phyloP scores from a whole-genome alignment of 352 stramenopile genomes.

The Bremia lactucae region DNA sequence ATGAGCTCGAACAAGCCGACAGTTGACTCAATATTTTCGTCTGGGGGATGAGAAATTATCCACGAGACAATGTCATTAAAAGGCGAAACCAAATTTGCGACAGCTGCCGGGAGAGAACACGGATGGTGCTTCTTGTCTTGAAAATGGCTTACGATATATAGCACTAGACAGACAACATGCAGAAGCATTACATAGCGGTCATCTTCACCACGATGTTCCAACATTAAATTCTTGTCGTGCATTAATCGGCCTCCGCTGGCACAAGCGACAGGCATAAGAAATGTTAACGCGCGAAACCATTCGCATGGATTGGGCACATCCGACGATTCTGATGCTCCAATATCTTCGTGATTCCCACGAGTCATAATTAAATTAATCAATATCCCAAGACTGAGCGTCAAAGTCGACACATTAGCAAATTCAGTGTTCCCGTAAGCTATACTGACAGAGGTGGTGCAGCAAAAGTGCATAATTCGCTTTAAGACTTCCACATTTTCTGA shows the following conservation, averaged over 20 bases:
- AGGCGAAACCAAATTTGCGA: constrained; percentile 36
- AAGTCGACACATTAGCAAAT: constrained; percentile 44
- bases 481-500: constrained; percentile 50
- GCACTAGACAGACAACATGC: constrained; percentile 54
- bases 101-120: constrained; percentile 24
- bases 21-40: constrained; percentile 36
- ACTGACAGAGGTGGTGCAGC: constrained; percentile 46
- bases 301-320: constrained; percentile 42
- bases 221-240: constrained; percentile 29
- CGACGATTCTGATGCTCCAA: constrained; percentile 7
- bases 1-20: constrained; percentile 64
- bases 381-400: constrained; percentile 69
- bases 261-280: constrained; percentile 66
- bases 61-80: constrained; percentile 49
- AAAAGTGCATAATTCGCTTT: constrained; percentile 64
- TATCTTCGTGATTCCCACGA: constrained; percentile 28
- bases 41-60: constrained; percentile 46
- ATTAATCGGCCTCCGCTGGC: constrained; percentile 43
- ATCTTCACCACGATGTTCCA: constrained; percentile 53
- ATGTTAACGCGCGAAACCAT: constrained; percentile 62
- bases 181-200: constrained; percentile 74
- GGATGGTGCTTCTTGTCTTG: constrained; percentile 33
- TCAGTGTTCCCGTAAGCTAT: constrained; percentile 39
- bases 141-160: constrained; percentile 56
- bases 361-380: constrained; percentile 72